Base-by-base conservation (phyloP, 225 moss, liverwort and hornwort species). In the Polytrichum formosum region DNA sequence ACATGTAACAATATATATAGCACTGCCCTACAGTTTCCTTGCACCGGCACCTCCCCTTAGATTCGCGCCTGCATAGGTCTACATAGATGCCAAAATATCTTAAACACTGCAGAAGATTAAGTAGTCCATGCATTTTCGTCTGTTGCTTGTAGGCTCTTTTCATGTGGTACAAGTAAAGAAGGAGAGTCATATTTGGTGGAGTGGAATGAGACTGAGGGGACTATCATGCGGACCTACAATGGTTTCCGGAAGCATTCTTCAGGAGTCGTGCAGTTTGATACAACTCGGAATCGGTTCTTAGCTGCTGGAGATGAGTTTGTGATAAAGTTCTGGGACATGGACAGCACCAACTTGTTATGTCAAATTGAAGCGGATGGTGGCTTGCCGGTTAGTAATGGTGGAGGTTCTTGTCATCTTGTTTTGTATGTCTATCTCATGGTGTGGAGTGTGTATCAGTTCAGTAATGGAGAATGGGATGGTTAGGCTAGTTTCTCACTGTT, bases 311-410 rank as follows among this genome's bases (percentile, higher is more conserved):
- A 97, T 63, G 97, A 97, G 73, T 97, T 97, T 70, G 88, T 87
- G 66, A 97, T 97, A 33, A 97, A 97, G 74, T 94, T 97, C 79
- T 97, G 97, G 97, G 97, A 97, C 63, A 97, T 97, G 97, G 97
- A 97, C 69, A 97, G 82, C 54, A 87, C 86, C 63, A 94, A 82
- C 77, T 70, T 97, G 72, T 69, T 97, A 66, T 94, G 86, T 18
- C 94, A 93, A 18, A 91, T 94, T 66, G 97, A 97, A 76, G 97
- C 94, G 56, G 97, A 94, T 17, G 91, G 97, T 56, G 97, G 97
- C 71, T 79, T 97, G 70, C 97, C 97, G 65, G 97, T 97, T 53
- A 73, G 85, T 74, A 17, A 46, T 16, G 13, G 13, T 46, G 13
- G 46, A 37, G 37, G 37, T 2, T 46, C 16, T 16, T 46, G 13